Conservation (phyloP, 1,139 yeast genomes). For the Yamadazyma mexicana region DNA sequence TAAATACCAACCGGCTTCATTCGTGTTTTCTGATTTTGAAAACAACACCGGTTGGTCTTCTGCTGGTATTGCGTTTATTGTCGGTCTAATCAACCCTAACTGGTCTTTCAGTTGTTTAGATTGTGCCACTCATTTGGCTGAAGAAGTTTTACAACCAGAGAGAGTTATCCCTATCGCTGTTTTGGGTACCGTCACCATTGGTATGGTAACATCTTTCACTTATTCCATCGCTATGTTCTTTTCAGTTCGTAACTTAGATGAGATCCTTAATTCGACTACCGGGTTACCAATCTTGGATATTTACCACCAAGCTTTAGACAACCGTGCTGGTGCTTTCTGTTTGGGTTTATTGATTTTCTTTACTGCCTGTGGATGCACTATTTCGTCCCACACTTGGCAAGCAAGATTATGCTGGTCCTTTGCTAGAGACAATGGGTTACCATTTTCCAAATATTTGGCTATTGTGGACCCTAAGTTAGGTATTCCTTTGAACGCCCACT, state of each 20-base stretch:
- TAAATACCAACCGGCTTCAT: constrained; percentile 33
- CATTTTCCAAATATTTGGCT: constrained; percentile 42
- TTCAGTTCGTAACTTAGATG: constrained; percentile 34
- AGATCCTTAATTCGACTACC: constrained; percentile 26
- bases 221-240: constrained; percentile 46
- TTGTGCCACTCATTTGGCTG: constrained; percentile 45
- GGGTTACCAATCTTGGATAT: constrained; percentile 47
- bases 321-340: constrained; percentile 39
- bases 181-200: constrained; percentile 43
- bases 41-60: constrained; percentile 44
- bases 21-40: constrained; percentile 38
- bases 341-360: constrained; percentile 35
- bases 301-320: constrained; percentile 37
- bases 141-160: constrained; percentile 38
- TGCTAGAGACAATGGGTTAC: constrained; percentile 63
- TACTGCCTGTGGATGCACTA: constrained; percentile 43
- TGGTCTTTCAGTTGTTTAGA: constrained; percentile 47
- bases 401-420: constrained; percentile 79
- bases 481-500: constrained; percentile 46
- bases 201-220: constrained; percentile 39
- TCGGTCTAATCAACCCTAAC: constrained; percentile 44
- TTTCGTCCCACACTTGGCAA: constrained; percentile 47
- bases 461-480: constrained; percentile 43
- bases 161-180: constrained; percentile 44
- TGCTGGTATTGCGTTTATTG: constrained; percentile 44